Percentiles rank a stretch among this genome's conserved stretches.
phyloP scores from a whole-genome alignment of 2,329 filamentous ascomycete species.

The Xylaria sp. region DNA sequence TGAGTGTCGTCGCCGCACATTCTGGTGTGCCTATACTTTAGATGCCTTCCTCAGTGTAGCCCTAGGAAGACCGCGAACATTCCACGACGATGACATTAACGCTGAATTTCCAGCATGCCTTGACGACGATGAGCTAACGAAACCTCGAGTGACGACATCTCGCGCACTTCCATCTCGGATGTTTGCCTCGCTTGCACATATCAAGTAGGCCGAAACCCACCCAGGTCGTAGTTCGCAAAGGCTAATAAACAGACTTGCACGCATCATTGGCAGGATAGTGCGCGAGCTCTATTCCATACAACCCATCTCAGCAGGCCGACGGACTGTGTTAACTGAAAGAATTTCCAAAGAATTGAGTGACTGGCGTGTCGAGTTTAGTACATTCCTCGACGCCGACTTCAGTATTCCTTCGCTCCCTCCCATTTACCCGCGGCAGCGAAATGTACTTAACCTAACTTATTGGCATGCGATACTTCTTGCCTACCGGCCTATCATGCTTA shows the following conservation, averaged over 20 bases:
- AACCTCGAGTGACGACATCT: background rate
- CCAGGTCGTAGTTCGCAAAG: background rate
- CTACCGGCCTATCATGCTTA: constrained; percentile 53
- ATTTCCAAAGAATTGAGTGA: constrained; percentile 49
- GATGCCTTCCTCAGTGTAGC: constrained; percentile 18
- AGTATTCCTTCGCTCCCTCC: constrained; percentile 52
- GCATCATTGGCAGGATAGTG: constrained; percentile 52
- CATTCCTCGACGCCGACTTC: constrained; percentile 55
- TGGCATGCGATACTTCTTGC: constrained; percentile 57
- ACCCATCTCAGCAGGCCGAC: constrained; percentile 47
- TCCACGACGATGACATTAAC: constrained; percentile 31
- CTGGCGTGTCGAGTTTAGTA: constrained; percentile 52
- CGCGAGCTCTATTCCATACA: constrained; percentile 53
- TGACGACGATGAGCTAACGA: constrained; percentile 16
- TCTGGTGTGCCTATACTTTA: constrained; percentile 30
- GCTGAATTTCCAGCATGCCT: constrained; percentile 11
- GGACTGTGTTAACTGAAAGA: constrained; percentile 46
- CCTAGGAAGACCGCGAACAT: constrained; percentile 24
- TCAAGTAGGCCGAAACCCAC: constrained; percentile 46
- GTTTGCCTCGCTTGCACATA: constrained; percentile 52
- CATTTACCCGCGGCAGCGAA: constrained; percentile 56
- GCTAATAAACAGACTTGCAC: constrained; percentile 27
- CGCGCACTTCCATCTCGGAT: constrained; percentile 46
- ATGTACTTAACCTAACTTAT: constrained; percentile 56
- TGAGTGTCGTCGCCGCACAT: constrained; percentile 56